Conservation (phyloP, 139 green algal genomes). For the Chlamydomonas eustigma region DNA sequence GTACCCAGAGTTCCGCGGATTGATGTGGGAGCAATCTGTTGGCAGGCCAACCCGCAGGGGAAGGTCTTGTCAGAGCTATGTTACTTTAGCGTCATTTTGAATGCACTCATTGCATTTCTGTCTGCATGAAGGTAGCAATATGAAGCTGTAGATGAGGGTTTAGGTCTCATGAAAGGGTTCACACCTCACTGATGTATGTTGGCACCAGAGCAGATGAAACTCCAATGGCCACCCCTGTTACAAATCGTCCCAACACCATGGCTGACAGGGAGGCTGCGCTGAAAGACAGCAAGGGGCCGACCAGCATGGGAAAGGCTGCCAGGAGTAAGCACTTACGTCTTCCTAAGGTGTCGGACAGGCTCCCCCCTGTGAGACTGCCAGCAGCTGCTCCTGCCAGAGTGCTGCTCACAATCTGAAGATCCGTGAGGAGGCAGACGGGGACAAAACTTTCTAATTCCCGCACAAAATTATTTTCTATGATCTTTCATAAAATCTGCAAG, state of each 20-base stretch:
- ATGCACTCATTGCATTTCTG: too few relatives aligned
- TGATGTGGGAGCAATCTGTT: slow-evolving; percentile 75
- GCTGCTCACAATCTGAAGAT: slow-evolving; percentile 73
- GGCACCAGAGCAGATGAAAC: slow-evolving; percentile 87
- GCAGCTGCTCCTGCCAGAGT: slow-evolving; percentile 72
- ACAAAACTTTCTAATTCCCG: too few relatives aligned
- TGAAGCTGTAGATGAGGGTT: too few relatives aligned
- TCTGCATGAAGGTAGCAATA: too few relatives aligned
- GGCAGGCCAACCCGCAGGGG: too few relatives aligned
- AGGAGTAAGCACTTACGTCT: slow-evolving; percentile 64
- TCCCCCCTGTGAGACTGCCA: slow-evolving; percentile 61
- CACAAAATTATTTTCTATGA: too few relatives aligned
- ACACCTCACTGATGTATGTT: slow-evolving; percentile 88
- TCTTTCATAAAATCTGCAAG: too few relatives aligned
- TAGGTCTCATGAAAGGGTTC: not conserved
- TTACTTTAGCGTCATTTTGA: too few relatives aligned
- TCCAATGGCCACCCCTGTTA: slow-evolving; percentile 88
- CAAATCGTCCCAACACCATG: slow-evolving; percentile 74
- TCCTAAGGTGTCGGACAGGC: slow-evolving; percentile 71
- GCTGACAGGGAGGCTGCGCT: slow-evolving; percentile 43
- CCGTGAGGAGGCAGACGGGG: too few relatives aligned
- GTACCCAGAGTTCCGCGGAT: slow-evolving; percentile 80
- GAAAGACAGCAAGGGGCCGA: slow-evolving; percentile 67
- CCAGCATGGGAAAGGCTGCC: slow-evolving; percentile 61
- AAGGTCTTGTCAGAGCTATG: too few relatives aligned